Conservation (phyloP, 495 filamentous ascomycete genomes). For the Aspergillus campestris region DNA sequence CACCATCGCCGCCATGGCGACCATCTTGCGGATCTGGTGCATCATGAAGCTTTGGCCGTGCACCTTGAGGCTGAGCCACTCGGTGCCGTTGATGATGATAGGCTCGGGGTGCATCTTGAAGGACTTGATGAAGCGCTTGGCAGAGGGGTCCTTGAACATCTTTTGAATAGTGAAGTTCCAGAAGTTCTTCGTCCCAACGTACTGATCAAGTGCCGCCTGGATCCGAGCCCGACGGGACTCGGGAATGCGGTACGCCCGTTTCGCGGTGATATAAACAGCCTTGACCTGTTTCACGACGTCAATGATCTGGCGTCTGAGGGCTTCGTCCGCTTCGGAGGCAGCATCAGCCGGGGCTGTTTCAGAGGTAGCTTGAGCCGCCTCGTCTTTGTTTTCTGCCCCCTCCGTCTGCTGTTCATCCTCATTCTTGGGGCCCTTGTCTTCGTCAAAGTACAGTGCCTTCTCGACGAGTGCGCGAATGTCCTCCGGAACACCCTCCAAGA, state of each 20-base stretch:
- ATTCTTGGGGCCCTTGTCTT: slow-evolving; percentile 8
- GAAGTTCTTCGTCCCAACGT: slow-evolving; percentile 77
- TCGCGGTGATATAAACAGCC: slow-evolving; percentile 65
- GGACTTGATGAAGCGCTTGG: slow-evolving; percentile 81
- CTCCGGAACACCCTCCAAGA: slow-evolving; percentile 50
- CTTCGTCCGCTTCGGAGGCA: slow-evolving; percentile 11
- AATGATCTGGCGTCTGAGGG: slow-evolving; percentile 36
- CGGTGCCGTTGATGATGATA: slow-evolving; percentile 76
- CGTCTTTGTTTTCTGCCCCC: slow-evolving; percentile 7
- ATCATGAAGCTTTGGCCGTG: slow-evolving; percentile 99
- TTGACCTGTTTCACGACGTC: slow-evolving; percentile 67
- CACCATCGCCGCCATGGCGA: slow-evolving; percentile 79
- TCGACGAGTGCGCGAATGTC: slow-evolving; percentile 32
- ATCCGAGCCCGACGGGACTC: slow-evolving; percentile 59
- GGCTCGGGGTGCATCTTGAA: slow-evolving; percentile 67
- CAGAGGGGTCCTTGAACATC: slow-evolving; percentile 63
- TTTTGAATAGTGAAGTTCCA: slow-evolving; percentile 97
- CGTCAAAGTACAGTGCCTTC: slow-evolving; percentile 29
- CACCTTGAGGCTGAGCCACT: slow-evolving; percentile 92
- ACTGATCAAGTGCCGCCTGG: slow-evolving; percentile 59
- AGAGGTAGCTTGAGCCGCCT: not conserved
- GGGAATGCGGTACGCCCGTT: slow-evolving; percentile 73
- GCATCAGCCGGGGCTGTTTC: not conserved
- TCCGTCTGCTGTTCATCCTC: slow-evolving; percentile 10
- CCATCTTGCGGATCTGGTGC: slow-evolving; percentile 99